Evolutionary conservation across 192 early-diverging fungal species (phyloP), one percentile per base, ranked within the genome.

Genomic region (Entomortierella beljakovae): DNA sequence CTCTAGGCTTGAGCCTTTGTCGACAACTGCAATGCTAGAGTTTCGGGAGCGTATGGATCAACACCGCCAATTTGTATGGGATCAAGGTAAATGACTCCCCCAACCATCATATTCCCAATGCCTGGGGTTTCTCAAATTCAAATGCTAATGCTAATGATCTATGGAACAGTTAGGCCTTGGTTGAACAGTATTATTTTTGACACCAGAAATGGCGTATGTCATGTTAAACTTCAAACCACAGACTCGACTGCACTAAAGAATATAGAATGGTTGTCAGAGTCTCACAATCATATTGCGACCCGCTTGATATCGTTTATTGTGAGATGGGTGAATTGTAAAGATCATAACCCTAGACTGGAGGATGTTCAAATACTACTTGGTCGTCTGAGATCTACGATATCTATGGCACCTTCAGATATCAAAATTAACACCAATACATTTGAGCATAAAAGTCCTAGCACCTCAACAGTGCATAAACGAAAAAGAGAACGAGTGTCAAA

Each of bases 31-130:
- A 15, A 59, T 80, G 29, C 52, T 75, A 29, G 54, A 34, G 11
- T 83, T 88, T 28, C 53, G 83, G 37, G 61, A 64, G 15, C 81
- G 84, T 16, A 88, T 88, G 84, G 51, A 83, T 49, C 20, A 69
- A 26, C 86, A 88, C 61, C 68, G 77, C 38, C 53, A 57, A 66
- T 54, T 51, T 15, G 71, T 38, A 25, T 73, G 81, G 75, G 57
- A 61, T 25, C 70, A 69, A 74, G 70, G 74, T 63, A 71, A 26
- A 16, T 13, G 23, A 23, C 23, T 15, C 20, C n/a, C 22, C 35
- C 13, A 6, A 34, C 6, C 25, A 7, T 40, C 11, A 11, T 13
- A 9, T 13, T 9, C 37, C 13, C 37, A 9, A 13, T 40, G 37
- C 6, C 37, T 9, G 13, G 13, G 37, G 13, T 40, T 13, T 13